Evolutionary conservation across 345 rosid species (phyloP), one percentile per base, ranked within the genome.

Genomic region (Bruguiera gymnorhiza): DNA sequence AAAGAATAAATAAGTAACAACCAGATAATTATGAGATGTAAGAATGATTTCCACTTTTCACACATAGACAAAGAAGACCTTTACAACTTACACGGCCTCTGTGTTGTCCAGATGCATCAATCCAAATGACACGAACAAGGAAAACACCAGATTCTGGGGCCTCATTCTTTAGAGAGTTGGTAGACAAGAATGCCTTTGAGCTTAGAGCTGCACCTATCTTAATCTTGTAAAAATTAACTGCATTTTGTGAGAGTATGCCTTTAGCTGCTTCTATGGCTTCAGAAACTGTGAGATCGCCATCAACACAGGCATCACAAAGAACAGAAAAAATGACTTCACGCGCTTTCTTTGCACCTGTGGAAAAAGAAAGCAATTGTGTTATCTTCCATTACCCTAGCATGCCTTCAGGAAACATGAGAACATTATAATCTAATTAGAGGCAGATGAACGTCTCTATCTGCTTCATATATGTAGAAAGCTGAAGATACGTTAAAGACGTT

Each of bases 81-180:
- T 30, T 39, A 48, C 60, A 23, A 78, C 96, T 83, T 74, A 91
- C 99, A 11, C 97, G 99, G 64, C 92, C 92, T 90, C 99, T 80
- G 69, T 88, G 90, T 73, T 92, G 99, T 76, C 99, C 99, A 69
- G 97, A 92, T 54, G 93, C 62, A 85, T 95, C 99, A 63, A 82
- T 87, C 99, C 97, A 95, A 48, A 95, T 74, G 58, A 92, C 26
- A 48, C 99, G 97, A 73, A 90, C 85, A 74, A 92, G 76, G 5
- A 85, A 85, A 69, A 75, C 75, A 70, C 58, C 71, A 66, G 66
- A 76, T 61, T 76, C 81, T 32, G 63, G 60, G 23, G 64, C 73
- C 75, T 75, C 78, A 55, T 66, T 60, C 69, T 70, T 73, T 70
- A 63, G 37, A 62, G 63, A 63, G 57, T 51, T 73, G 39, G 67